Evolutionary conservation across 2,329 filamentous ascomycete genomes (phyloP).

Genomic region (Talaromyces rugulosus): DNA sequence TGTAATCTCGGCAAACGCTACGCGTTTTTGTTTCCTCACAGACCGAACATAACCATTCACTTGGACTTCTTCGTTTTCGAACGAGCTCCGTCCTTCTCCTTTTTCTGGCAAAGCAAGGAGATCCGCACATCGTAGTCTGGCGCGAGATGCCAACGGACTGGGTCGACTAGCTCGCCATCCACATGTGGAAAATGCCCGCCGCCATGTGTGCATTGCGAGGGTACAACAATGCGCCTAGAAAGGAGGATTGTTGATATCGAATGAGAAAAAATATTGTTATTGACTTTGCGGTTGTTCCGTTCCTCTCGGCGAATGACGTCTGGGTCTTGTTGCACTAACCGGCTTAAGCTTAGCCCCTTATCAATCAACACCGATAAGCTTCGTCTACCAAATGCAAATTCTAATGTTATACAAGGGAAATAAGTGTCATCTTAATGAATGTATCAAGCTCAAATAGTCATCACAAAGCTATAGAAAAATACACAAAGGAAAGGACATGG

Average conservation of each 20-base stretch:
- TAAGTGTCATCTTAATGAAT: neutral
- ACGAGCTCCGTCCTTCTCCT: constrained; percentile 18
- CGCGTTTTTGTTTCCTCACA: constrained; percentile 77
- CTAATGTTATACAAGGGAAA: neutral
- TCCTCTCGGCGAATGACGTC: neutral
- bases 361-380: neutral
- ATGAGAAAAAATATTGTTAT: neutral
- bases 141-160: constrained; percentile 15
- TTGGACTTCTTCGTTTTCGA: constrained; percentile 44
- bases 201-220: constrained; percentile 37
- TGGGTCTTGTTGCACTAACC: neutral
- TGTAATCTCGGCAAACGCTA: constrained; percentile 77
- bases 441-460: neutral
- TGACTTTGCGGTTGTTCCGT: neutral
- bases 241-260: neutral
- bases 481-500: neutral
- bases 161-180: constrained; percentile 28
- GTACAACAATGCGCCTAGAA: neutral
- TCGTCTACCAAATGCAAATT: neutral
- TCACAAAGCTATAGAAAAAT: neutral
- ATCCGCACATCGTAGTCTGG: constrained; percentile 34
- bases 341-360: neutral
- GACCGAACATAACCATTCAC: constrained; percentile 79
- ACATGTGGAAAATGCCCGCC: constrained; percentile 34
- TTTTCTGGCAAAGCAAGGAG: constrained; percentile 30